These are phyloP conservation scores for Eucommia ulmoides DNA, from an alignment of 257 asterid species.

Conservation along the genomic window DNA sequence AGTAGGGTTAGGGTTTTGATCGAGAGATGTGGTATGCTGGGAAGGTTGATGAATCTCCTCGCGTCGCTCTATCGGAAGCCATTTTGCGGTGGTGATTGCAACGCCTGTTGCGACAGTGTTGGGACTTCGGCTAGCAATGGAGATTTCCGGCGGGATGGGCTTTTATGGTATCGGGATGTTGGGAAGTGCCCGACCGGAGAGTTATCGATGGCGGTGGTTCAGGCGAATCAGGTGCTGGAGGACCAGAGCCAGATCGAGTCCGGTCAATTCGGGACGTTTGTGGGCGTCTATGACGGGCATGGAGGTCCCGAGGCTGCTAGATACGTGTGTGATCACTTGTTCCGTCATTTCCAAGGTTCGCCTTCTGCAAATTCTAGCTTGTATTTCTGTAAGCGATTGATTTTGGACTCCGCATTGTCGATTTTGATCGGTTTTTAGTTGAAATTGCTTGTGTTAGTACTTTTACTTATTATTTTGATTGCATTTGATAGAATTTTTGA, in stretches of 20 bases:
- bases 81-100: conserved; percentile 8
- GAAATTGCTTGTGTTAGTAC: no score
- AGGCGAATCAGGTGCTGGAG: conserved; percentile 75
- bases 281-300: conserved; percentile 86
- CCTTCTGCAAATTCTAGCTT: no score
- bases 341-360: conserved; percentile 62
- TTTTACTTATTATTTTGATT: no score
- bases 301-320: conserved; percentile 86
- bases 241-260: conserved; percentile 92
- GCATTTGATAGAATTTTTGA: no score
- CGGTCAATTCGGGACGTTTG: conserved; percentile 78
- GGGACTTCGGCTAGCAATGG: not conserved
- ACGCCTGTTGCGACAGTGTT: conserved; percentile 5
- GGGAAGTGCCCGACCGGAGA: conserved; percentile 76
- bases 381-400: no score
- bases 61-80: conserved; percentile 19
- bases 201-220: conserved; percentile 82
- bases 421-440: no score
- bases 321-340: conserved; percentile 61
- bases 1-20: not conserved
- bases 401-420: no score
- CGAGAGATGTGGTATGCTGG: conserved; percentile 18
- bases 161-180: conserved; percentile 62
- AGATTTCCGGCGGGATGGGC: conserved; percentile 35
- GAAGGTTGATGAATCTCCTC: conserved; percentile 24